Evolutionary conservation across 495 filamentous ascomycete species (phyloP).

Genomic region (Penicilliopsis zonata): DNA sequence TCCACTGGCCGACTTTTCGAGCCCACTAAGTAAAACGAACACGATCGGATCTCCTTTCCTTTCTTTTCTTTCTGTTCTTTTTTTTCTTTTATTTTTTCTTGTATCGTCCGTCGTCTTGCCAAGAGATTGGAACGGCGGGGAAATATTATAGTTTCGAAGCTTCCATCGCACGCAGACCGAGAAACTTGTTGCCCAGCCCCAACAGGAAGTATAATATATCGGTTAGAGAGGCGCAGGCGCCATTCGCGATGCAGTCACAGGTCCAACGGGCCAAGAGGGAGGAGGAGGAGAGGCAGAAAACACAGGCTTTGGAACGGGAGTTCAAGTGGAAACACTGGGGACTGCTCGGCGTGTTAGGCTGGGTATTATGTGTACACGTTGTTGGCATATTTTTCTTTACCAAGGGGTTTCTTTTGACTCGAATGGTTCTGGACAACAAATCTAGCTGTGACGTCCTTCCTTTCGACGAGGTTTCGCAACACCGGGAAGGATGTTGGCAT

Average conservation of each 20-base stretch:
- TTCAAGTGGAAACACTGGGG: slow-evolving; percentile 31
- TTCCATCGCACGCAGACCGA: too few species aligned
- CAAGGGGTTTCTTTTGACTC: slow-evolving; percentile 90
- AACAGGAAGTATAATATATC: too few species aligned
- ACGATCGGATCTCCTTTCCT: too few species aligned
- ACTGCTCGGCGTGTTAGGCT: slow-evolving; percentile 27
- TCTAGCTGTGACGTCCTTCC: slow-evolving; percentile 72
- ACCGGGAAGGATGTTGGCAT: slow-evolving; percentile 81
- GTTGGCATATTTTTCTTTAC: slow-evolving; percentile 86
- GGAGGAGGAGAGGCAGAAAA: slow-evolving; percentile 12
- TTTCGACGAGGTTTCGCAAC: slow-evolving; percentile 31
- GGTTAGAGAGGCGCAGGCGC: slow-evolving; percentile 6
- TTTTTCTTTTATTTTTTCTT: too few species aligned
- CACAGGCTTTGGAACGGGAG: slow-evolving; percentile 19
- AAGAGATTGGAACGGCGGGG: too few species aligned
- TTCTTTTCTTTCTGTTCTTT: too few species aligned
- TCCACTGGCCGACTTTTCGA: too few species aligned
- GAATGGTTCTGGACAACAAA: slow-evolving; percentile 78
- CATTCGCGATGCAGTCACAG: slow-evolving; percentile 9
- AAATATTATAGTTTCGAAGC: too few species aligned
- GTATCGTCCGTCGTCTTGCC: too few species aligned
- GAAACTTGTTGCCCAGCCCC: not conserved
- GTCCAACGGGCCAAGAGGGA: slow-evolving; percentile 8
- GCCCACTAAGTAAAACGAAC: too few species aligned
- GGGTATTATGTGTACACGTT: slow-evolving; percentile 52